Conservation (phyloP, 352 stramenopile genomes). For the Pythium oligandrum region DNA sequence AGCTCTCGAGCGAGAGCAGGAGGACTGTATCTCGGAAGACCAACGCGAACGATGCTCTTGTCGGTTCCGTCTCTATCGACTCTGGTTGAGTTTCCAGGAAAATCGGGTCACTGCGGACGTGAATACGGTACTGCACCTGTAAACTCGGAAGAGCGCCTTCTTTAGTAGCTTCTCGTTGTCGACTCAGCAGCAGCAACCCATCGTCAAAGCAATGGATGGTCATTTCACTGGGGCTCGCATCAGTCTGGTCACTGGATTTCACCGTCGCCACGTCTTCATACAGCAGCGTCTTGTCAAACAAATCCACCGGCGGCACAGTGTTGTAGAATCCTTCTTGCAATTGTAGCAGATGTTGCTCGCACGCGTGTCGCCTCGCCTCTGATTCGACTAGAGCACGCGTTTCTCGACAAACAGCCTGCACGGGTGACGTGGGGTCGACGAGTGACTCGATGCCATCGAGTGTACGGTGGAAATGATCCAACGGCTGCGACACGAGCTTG, state of each 20-base stretch:
- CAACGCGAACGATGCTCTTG: background rate
- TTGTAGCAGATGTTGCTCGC: background rate
- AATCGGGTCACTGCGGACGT: background rate
- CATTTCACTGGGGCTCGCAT: background rate
- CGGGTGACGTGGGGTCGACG: background rate
- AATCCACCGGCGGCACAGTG: background rate
- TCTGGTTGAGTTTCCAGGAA: background rate
- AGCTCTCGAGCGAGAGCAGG: background rate
- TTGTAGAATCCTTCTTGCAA: background rate
- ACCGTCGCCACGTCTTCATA: background rate
- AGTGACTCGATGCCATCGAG: background rate
- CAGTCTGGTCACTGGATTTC: background rate
- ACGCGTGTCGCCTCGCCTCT: background rate
- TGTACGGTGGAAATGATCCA: background rate
- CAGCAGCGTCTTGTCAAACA: background rate
- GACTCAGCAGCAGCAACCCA: background rate
- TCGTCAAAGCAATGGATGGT: background rate
- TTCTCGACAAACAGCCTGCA: background rate
- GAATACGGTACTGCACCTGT: background rate
- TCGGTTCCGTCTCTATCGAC: background rate
- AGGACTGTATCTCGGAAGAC: constrained; percentile 1
- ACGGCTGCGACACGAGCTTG: constrained; percentile 6
- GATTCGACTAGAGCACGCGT: background rate
- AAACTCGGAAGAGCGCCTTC: too few relatives aligned
- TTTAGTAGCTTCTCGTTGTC: background rate